Conservation (phyloP, 768 basidiomycete species). For the Russula lepida region DNA sequence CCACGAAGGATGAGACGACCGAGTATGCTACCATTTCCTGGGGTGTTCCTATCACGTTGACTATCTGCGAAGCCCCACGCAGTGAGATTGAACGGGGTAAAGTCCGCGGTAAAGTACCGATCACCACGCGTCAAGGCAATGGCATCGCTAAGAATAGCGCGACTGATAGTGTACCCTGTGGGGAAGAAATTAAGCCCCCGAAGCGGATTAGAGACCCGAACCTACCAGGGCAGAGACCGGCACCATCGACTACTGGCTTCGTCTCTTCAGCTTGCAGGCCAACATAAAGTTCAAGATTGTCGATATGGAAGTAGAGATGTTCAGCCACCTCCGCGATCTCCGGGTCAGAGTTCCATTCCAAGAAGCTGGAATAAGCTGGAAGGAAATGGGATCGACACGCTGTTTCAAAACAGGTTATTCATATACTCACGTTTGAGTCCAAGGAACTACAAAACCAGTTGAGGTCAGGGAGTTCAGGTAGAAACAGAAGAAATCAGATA, state of each 20-base stretch:
- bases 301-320: slow-evolving; percentile 67
- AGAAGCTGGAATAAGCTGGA: slow-evolving; percentile 58
- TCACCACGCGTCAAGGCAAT: slow-evolving; percentile 83
- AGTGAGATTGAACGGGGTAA: slow-evolving; percentile 72
- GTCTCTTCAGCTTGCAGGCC: slow-evolving; percentile 72
- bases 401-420: background rate
- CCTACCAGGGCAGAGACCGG: slow-evolving; percentile 76
- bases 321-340: slow-evolving; percentile 66
- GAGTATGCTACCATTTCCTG: slow-evolving; percentile 69
- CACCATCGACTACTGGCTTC: slow-evolving; percentile 67
- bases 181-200: background rate
- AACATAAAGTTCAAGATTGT: slow-evolving; percentile 73
- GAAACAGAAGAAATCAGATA: slow-evolving; percentile 8
- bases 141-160: slow-evolving; percentile 80
- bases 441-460: slow-evolving; percentile 41
- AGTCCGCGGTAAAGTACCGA: slow-evolving; percentile 73
- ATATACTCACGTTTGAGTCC: slow-evolving; percentile 57
- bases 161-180: slow-evolving; percentile 69
- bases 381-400: background rate
- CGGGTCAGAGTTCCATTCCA: slow-evolving; percentile 73
- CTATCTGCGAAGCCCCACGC: slow-evolving; percentile 82
- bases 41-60: slow-evolving; percentile 61
- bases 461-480: background rate
- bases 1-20: slow-evolving; percentile 68
- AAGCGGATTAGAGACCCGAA: background rate